Percentiles rank a stretch among this genome's conserved stretches.
These are phyloP conservation scores for Russula ochroleuca DNA, from an alignment of 768 basidiomycete genomes.

Conservation along the genomic window DNA sequence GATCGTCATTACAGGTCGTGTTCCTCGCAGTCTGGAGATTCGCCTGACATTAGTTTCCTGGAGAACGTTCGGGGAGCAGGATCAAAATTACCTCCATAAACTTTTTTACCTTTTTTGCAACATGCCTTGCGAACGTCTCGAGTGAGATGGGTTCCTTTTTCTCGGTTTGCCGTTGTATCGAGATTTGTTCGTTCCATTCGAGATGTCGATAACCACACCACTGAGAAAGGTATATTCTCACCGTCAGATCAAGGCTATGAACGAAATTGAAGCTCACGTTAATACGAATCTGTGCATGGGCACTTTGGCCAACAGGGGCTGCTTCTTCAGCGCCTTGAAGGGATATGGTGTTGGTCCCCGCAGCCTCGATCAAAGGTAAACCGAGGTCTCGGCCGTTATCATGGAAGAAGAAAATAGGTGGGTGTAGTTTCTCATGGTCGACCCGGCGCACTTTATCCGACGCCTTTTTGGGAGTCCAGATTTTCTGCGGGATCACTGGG, in stretches of 20 bases:
- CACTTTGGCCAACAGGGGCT: neutral
- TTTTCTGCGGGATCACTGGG: slow-evolving; percentile 5
- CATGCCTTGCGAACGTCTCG: slow-evolving; percentile 14
- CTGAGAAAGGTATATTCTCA: neutral
- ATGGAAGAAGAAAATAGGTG: slow-evolving; percentile 18
- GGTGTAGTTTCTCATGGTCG: neutral
- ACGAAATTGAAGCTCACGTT: neutral
- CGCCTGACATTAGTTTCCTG: neutral
- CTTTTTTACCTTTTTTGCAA: slow-evolving; percentile 1
- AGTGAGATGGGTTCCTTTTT: neutral
- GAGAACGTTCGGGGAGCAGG: neutral
- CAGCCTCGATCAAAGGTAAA: neutral
- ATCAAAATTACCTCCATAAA: slow-evolving; percentile 8
- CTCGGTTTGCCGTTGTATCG: neutral
- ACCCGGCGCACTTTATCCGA: slow-evolving; percentile 8
- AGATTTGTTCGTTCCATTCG: slow-evolving; percentile 9
- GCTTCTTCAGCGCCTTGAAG: slow-evolving; percentile 1
- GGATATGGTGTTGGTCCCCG: neutral
- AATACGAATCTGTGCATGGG: slow-evolving; percentile 21
- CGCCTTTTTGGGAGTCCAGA: slow-evolving; percentile 2
- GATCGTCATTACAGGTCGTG: neutral
- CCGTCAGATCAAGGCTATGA: neutral
- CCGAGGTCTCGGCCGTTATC: neutral
- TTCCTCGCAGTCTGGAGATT: neutral
- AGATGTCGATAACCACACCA: slow-evolving; percentile 16